Evolutionary conservation across 371 early-diverging fungal species (phyloP).

Genomic region (Umbelopsis sp.): DNA sequence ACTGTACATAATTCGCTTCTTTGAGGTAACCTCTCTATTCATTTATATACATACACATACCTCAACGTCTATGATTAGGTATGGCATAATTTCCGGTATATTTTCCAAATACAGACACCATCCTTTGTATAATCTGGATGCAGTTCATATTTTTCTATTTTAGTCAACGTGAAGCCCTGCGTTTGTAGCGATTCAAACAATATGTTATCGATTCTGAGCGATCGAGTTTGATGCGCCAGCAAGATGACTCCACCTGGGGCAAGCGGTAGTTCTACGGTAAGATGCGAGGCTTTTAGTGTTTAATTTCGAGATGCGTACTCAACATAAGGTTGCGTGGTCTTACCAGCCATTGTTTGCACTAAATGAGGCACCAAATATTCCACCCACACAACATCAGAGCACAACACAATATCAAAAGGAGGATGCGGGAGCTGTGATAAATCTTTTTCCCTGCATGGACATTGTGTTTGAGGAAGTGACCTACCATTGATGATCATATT

Average conservation of each 20-base stretch:
- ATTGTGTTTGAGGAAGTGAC: neutral
- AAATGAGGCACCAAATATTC: slow-evolving; percentile 19
- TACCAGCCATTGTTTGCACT: slow-evolving; percentile 17
- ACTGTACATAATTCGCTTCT: slow-evolving; percentile 4
- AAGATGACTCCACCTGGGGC: neutral
- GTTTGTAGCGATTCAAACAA: neutral
- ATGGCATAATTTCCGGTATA: neutral
- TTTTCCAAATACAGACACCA: neutral
- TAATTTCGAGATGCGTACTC: neutral
- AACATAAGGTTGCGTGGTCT: neutral
- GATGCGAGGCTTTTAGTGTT: too few relatives aligned
- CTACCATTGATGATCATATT: neutral
- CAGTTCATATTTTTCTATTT: neutral
- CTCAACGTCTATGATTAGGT: neutral
- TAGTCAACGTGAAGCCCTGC: neutral
- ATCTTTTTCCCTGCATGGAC: neutral
- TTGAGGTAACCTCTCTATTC: neutral
- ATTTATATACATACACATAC: slow-evolving; percentile 6
- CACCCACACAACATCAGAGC: slow-evolving; percentile 21
- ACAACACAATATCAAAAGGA: neutral
- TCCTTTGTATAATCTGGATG: slow-evolving; percentile 10
- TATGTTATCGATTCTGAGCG: slow-evolving; percentile 3
- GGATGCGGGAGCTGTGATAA: neutral
- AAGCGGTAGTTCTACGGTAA: neutral
- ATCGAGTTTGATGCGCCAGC: slow-evolving; percentile 20